Evolutionary conservation across 139 green algal genomes (phyloP).

Genomic region (Tetradesmus obliquus): DNA sequence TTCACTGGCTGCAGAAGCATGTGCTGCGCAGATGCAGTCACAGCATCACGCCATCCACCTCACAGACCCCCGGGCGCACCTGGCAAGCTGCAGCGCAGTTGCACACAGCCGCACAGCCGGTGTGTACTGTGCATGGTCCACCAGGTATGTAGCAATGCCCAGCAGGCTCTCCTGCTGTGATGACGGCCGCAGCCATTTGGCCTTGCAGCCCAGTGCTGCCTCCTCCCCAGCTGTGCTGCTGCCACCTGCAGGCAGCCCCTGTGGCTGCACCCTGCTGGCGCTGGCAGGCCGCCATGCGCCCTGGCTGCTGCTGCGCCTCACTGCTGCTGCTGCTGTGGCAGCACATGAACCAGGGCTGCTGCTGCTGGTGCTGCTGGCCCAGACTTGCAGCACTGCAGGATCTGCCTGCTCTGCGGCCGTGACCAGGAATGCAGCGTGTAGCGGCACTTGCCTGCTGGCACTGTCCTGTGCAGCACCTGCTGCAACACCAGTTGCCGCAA

Average conservation of each 20-base stretch:
- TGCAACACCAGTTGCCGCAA: not conserved
- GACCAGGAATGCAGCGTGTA: constrained; percentile 8
- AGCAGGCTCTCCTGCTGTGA: not conserved
- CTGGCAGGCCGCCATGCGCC: not conserved
- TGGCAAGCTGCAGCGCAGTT: not conserved
- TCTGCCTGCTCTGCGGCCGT: not conserved
- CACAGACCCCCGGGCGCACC: not conserved
- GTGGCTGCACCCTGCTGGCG: not conserved
- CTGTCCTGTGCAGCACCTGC: not conserved
- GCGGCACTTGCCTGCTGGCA: not conserved
- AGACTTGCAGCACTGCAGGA: not conserved
- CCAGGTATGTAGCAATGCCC: constrained; percentile 1
- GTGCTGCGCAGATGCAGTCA: not conserved
- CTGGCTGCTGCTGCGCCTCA: not conserved
- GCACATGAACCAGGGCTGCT: not conserved
- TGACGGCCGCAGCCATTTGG: not conserved
- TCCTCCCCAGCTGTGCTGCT: not conserved
- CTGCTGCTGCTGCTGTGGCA: not conserved
- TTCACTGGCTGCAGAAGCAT: not conserved
- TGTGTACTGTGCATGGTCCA: constrained; percentile 31
- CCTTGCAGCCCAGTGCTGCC: not conserved
- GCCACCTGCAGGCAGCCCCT: not conserved
- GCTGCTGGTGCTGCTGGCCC: not conserved
- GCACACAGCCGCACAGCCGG: not conserved
- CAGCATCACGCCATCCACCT: not conserved